Evolutionary conservation across 805 yeast species (phyloP), one percentile per base, ranked within the genome.

Genomic region (Clavispora vitiphila): DNA sequence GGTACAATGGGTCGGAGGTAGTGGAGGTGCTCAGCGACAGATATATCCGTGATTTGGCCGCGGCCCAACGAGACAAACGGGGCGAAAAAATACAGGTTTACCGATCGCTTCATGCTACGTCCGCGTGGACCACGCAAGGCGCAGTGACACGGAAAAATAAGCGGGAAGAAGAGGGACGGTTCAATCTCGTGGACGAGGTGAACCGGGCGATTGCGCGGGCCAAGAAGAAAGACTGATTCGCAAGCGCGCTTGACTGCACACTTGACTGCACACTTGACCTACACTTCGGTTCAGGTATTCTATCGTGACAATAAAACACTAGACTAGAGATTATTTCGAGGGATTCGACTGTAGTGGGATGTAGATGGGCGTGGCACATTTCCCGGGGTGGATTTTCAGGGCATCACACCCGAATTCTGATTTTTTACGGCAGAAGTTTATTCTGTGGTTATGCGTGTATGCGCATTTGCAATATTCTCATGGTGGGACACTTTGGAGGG

Each of bases 61-160:
- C 46, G 34, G 57, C 64, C 24, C 51, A 49, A 18, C 35, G 42
- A 5, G 59, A 59, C 47, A 48, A 54, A 35, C 38, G 31, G n/a
- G 57, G 55, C 15, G 56, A 51, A 11, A 27, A 43, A 18, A 45
- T 42, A 15, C 47, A 45, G 23, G 40, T 57, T 10, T 60, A 60
- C 37, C 49, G 53, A 35, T 53, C 60, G 32, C 51, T 57, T 5
- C 65, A 61, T 8, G 20, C 59, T 8, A 49, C 56, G 4, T 51
- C 56, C 3, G 41, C 50, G 14, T 51, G 53, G 55, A 44, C 44
- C 25, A 50, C 52, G 2, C 37, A 31, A 22, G 42, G 48, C 5
- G 16, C 38, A 7, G 31, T 39, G 2, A 19, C 24, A 5, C 35
- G 41, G 7, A 42, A 42, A 14, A 38, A 41, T 21, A 24, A 40